Evolutionary conservation across 371 early-diverging fungal genomes (phyloP).

Genomic region (Nematocida sp.): DNA sequence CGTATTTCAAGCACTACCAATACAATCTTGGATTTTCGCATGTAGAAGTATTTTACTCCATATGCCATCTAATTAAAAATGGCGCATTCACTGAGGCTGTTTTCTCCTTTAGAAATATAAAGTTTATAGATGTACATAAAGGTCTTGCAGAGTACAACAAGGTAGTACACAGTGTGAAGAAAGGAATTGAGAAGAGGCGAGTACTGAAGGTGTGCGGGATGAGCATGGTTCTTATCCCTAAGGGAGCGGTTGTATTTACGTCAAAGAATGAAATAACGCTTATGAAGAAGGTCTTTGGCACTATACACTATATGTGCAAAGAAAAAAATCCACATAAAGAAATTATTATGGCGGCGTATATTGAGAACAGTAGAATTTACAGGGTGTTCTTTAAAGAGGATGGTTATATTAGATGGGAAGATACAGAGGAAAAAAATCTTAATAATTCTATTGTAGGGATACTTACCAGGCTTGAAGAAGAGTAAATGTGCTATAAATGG

Average conservation of each 20-base stretch:
- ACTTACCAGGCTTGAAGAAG: not conserved
- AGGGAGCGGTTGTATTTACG: not conserved
- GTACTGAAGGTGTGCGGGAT: not conserved
- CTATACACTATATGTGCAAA: constrained; percentile 18
- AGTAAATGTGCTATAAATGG: not conserved
- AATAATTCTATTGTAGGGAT: not conserved
- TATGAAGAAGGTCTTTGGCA: constrained; percentile 42
- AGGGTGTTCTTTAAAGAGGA: constrained; percentile 17
- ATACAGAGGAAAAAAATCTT: not conserved
- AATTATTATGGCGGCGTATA: constrained; percentile 39
- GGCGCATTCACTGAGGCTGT: constrained; percentile 32
- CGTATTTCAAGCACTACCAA: constrained; percentile 44
- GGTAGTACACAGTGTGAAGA: constrained; percentile 1
- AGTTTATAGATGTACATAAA: not conserved
- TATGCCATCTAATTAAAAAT: constrained; percentile 24
- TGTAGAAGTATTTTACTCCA: constrained; percentile 42
- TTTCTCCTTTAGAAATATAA: constrained; percentile 42
- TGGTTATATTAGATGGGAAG: not conserved
- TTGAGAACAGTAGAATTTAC: not conserved
- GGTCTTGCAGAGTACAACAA: constrained; percentile 24
- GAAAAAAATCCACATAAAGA: constrained; percentile 24
- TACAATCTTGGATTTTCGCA: constrained; percentile 46
- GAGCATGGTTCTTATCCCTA: constrained; percentile 36
- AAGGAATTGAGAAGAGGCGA: constrained; percentile 20
- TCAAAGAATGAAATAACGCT: constrained; percentile 35